Evolutionary conservation across 2,329 filamentous ascomycete genomes (phyloP).

Genomic region (Aschersonia sp.): DNA sequence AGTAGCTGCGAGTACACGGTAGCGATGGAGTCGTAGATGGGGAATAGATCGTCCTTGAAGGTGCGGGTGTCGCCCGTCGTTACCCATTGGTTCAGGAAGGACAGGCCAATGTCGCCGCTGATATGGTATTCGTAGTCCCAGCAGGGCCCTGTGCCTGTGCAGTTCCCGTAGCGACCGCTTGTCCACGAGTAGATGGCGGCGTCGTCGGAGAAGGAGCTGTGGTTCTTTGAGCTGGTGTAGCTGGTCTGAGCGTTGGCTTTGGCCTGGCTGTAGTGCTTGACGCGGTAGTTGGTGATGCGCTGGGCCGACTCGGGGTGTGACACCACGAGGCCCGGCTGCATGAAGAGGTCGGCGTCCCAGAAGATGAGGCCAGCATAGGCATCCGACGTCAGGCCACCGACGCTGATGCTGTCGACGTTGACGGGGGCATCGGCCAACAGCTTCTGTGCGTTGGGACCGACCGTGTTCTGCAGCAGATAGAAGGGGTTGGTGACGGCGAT

Average conservation of each 20-base stretch:
- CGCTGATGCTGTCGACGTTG: constrained; percentile 11
- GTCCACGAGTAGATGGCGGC: constrained; percentile 52
- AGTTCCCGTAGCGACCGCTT: constrained; percentile 51
- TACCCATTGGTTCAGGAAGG: constrained; percentile 11
- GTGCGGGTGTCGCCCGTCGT: constrained; percentile 9
- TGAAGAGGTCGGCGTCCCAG: constrained; percentile 16
- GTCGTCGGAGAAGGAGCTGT: constrained; percentile 42
- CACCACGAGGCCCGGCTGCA: constrained; percentile 12
- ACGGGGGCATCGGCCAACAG: constrained; percentile 8
- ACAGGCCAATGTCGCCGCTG: constrained; percentile 52
- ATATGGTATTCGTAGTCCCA: constrained; percentile 60
- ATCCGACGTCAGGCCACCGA: constrained; percentile 13
- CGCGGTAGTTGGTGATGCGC: constrained; percentile 12
- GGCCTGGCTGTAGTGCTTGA: constrained; percentile 30
- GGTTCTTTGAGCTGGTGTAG: constrained; percentile 8
- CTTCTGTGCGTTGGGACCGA: constrained; percentile 29
- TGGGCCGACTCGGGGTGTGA: constrained; percentile 12
- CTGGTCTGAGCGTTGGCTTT: constrained; percentile 12
- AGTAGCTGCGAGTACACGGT: constrained; percentile 46
- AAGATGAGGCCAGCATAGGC: constrained; percentile 15
- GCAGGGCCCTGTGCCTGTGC: constrained; percentile 43
- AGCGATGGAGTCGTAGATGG: constrained; percentile 50
- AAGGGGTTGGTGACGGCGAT: constrained; percentile 38
- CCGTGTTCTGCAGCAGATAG: constrained; percentile 37
- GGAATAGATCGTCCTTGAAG: constrained; percentile 28